phyloP scores from a whole-genome alignment of 75 land plant species.

The Azolla pinnata region DNA sequence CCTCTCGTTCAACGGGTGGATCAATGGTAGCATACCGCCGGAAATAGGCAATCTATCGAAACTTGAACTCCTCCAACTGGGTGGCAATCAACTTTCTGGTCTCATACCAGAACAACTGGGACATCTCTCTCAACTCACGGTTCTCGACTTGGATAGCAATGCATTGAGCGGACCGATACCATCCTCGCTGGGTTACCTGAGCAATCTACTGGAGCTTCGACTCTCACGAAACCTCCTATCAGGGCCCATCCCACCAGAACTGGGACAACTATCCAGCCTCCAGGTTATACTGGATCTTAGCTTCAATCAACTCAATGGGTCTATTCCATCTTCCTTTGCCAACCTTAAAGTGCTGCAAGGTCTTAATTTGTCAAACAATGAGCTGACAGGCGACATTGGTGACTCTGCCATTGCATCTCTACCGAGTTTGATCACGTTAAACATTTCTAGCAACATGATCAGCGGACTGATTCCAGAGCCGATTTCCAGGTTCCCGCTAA shows the following conservation, averaged over 20 bases:
- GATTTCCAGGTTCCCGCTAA: conserved; percentile 45
- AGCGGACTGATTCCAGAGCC: conserved; percentile 32
- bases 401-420: conserved; percentile 39
- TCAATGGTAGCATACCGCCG: conserved; percentile 52
- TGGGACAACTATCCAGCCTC: conserved; percentile 45
- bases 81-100: conserved; percentile 43
- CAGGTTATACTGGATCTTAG: conserved; percentile 53
- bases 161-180: conserved; percentile 51
- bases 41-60: conserved; percentile 51
- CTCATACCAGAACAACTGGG: conserved; percentile 50
- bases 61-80: conserved; percentile 42
- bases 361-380: conserved; percentile 64
- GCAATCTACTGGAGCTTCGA: conserved; percentile 42
- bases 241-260: conserved; percentile 54
- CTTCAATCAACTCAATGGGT: conserved; percentile 51
- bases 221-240: conserved; percentile 43
- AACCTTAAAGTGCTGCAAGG: conserved; percentile 38
- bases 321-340: conserved; percentile 46
- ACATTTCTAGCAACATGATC: conserved; percentile 54
- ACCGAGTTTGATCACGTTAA: conserved; percentile 49
- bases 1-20: conserved; percentile 39
- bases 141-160: conserved; percentile 47
- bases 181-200: conserved; percentile 36
- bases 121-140: conserved; percentile 39
- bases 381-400: conserved; percentile 50